These are phyloP conservation scores for Pharus latifolius DNA, from an alignment of 176 grass and related monocot genomes.

Conservation along the genomic window DNA sequence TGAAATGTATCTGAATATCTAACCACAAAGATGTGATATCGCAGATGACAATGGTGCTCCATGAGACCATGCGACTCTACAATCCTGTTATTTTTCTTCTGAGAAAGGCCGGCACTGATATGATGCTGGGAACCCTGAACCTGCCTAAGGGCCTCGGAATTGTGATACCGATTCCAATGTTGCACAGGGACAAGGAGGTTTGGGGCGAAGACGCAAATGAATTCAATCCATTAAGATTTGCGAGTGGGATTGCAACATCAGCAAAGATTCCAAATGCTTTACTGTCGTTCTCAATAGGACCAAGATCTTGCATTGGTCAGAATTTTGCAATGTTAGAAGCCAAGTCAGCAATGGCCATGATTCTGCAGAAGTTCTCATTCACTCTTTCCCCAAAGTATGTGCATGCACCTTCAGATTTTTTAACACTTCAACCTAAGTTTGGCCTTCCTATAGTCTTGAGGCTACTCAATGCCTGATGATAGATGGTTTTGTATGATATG, in stretches of 20 bases:
- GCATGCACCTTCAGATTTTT: slow-evolving; percentile 2
- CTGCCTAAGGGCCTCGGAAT: background rate
- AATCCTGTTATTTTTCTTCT: background rate
- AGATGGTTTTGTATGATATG: background rate
- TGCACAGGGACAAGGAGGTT: slow-evolving; percentile 19
- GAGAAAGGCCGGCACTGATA: slow-evolving; percentile 6
- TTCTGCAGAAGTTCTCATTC: slow-evolving; percentile 21
- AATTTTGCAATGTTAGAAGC: slow-evolving; percentile 20
- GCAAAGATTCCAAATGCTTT: slow-evolving; percentile 15
- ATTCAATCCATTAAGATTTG: slow-evolving; percentile 10
- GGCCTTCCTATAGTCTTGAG: slow-evolving; percentile 17
- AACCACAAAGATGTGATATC: background rate
- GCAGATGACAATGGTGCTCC: slow-evolving; percentile 31
- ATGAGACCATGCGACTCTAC: slow-evolving; percentile 22
- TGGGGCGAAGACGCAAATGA: slow-evolving; percentile 16
- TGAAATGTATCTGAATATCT: background rate
- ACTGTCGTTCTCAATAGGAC: slow-evolving; percentile 12
- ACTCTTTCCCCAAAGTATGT: slow-evolving; percentile 12
- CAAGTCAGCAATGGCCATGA: slow-evolving; percentile 13
- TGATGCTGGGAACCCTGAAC: slow-evolving; percentile 10
- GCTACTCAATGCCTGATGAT: background rate
- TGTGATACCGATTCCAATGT: slow-evolving; percentile 9
- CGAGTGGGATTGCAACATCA: slow-evolving; percentile 6
- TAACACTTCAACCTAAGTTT: slow-evolving; percentile 20
- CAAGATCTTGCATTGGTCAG: slow-evolving; percentile 23